Evolutionary conservation across 805 yeast genomes (phyloP), one percentile per base, ranked within the genome.

Genomic region (Jamesozyma jinghongensis): DNA sequence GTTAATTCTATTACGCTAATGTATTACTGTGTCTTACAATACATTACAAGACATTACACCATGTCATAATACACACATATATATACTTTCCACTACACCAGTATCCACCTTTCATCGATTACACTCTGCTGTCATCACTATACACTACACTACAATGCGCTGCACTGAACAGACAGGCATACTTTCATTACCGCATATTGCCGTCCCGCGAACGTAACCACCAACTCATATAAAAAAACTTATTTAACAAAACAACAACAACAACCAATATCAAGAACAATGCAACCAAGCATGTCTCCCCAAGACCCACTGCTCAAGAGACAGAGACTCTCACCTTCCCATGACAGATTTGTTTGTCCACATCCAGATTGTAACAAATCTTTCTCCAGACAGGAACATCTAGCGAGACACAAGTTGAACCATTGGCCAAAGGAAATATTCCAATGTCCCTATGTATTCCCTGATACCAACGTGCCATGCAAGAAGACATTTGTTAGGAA

Each of bases 401-500:
- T 79, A 26, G 69, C 79, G 6, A 60, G 85, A 37, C 85, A 79
- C 52, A 70, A 74, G 48, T 62, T 79, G 37, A 79, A 79, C 50
- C 85, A 79, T 46, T 66, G 70, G 53, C 73, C 73, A 1, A 67
- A 67, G 34, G 65, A 69, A 44, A 73, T 77, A 6, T 77, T 65
- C 50, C 62, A 62, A 20, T 79, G 85, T 54, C 43, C 52, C 2
- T 64, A 58, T 45, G 45, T 49, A 6, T 51, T 46, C 27, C 54
- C 57, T 12, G 46, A 45, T n/a, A 42, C 49, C 4, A 25, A 22
- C 13, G 56, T 68, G 10, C 56, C 59, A 4, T 79, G 85, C 56
- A 70, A 69, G 3, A 75, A 74, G 54, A 72, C 77, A 0, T 79
- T 79, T 65, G 84, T 79, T 1, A 58, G 85, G 31, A 71, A 67